A percentile compares a stretch with the other conserved stretches of the same genome.
phyloP scores from a whole-genome alignment of 176 grass and related monocot species.

The Oryza punctata region DNA sequence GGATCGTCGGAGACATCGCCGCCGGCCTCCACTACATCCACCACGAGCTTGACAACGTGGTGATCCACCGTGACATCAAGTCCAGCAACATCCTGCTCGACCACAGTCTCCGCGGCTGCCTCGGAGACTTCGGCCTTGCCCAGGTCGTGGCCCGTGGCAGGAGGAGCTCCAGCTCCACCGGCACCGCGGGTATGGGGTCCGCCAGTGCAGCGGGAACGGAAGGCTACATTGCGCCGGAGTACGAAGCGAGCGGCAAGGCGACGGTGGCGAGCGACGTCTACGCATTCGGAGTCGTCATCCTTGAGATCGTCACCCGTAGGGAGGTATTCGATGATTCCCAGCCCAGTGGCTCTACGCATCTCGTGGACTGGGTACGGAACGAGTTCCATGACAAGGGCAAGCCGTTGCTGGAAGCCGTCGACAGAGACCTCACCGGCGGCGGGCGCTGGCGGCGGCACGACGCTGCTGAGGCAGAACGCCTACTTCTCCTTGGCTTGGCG shows the following conservation, averaged over 20 bases:
- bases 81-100: conserved; percentile 80
- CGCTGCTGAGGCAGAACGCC: not conserved
- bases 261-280: conserved; percentile 13
- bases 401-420: not conserved
- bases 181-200: no score
- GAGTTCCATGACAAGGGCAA: not conserved
- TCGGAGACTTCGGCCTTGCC: conserved; percentile 12
- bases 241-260: not conserved
- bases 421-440: not conserved
- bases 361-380: not conserved
- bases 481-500: conserved; percentile 1
- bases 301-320: not conserved
- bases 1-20: not conserved
- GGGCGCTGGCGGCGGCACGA: not conserved
- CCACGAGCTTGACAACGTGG: not conserved
- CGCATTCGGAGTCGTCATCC: conserved; percentile 4
- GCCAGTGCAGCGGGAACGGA: not conserved
- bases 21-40: not conserved
- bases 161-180: not conserved
- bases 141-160: not conserved
- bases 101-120: not conserved
- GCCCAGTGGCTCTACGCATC: not conserved
- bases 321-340: not conserved
- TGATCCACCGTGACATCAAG: conserved; percentile 69
- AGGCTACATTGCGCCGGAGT: not conserved